phyloP scores from a whole-genome alignment of 257 asterid genomes.

The Hygrophila difformis region DNA sequence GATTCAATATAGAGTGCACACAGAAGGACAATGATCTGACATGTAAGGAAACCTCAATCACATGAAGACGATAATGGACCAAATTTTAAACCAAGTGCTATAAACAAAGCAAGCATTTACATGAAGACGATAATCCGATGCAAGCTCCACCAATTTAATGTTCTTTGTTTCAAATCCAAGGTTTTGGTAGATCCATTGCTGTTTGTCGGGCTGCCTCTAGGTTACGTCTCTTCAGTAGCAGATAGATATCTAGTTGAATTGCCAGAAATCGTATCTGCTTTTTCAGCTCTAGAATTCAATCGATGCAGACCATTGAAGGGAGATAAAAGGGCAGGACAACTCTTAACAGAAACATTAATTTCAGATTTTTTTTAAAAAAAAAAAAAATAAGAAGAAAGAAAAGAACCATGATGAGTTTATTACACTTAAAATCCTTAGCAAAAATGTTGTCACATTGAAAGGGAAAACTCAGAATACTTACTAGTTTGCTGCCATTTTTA shows the following conservation, averaged over 20 bases:
- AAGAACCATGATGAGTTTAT: too few species aligned
- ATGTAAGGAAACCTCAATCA: neutral
- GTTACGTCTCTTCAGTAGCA: constrained; percentile 33
- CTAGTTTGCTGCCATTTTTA: too few species aligned
- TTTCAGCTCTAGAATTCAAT: constrained; percentile 38
- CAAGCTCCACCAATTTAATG: constrained; percentile 75
- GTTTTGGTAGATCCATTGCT: constrained; percentile 38
- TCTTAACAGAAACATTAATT: constrained; percentile 6
- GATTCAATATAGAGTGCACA: too few species aligned
- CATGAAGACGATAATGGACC: too few species aligned
- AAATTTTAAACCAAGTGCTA: constrained; percentile 8
- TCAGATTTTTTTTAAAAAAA: constrained; percentile 1
- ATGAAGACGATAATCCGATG: constrained; percentile 99
- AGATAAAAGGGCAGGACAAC: constrained; percentile 16
- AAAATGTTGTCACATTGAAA: too few species aligned
- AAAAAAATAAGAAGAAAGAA: neutral
- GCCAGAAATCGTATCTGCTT: constrained; percentile 25
- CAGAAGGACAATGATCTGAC: neutral
- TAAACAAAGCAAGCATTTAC: constrained; percentile 44
- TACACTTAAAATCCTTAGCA: too few species aligned
- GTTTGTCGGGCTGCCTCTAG: constrained; percentile 22
- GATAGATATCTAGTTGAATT: constrained; percentile 28
- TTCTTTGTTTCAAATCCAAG: constrained; percentile 92
- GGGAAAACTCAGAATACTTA: too few species aligned
- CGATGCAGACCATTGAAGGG: constrained; percentile 42